Percentiles rank a stretch among this genome's conserved stretches.
phyloP scores from a whole-genome alignment of 768 basidiomycete species.

The Porpolomopsis calyptriformis region DNA sequence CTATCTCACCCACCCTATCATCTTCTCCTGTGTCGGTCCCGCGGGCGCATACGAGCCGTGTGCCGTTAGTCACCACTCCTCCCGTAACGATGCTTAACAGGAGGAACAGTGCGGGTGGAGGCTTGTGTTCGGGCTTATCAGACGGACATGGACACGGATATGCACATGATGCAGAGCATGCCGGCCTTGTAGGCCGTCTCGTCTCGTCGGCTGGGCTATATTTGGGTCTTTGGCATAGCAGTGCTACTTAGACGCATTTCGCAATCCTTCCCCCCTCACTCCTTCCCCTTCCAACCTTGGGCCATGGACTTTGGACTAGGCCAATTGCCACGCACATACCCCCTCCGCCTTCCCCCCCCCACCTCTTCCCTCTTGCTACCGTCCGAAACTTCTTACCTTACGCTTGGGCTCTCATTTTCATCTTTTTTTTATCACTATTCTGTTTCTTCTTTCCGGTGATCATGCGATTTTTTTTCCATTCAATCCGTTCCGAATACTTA shows the following conservation, averaged over 20 bases:
- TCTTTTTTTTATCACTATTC: no score
- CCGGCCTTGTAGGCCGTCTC: conserved; percentile 49
- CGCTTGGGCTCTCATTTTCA: no score
- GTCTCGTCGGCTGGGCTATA: conserved; percentile 53
- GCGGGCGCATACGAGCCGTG: neutral
- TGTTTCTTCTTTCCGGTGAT: no score
- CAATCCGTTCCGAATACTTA: no score
- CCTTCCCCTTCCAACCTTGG: neutral
- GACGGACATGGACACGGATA: neutral
- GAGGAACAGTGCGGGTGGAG: neutral
- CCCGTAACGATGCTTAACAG: neutral
- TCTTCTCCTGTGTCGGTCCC: neutral
- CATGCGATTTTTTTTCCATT: no score
- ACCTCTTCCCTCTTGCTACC: no score
- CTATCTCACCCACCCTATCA: conserved; percentile 1
- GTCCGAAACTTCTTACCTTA: no score
- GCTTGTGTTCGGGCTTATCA: neutral
- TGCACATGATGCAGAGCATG: conserved; percentile 19
- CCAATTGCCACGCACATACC: no score
- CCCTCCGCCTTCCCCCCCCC: no score
- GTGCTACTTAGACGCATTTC: neutral
- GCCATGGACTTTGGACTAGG: no score
- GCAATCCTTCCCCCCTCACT: neutral
- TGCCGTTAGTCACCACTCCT: neutral
- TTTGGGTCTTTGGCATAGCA: conserved; percentile 26